phyloP scores from a whole-genome alignment of 163 green algal genomes.

The Scenedesmus sp. region DNA sequence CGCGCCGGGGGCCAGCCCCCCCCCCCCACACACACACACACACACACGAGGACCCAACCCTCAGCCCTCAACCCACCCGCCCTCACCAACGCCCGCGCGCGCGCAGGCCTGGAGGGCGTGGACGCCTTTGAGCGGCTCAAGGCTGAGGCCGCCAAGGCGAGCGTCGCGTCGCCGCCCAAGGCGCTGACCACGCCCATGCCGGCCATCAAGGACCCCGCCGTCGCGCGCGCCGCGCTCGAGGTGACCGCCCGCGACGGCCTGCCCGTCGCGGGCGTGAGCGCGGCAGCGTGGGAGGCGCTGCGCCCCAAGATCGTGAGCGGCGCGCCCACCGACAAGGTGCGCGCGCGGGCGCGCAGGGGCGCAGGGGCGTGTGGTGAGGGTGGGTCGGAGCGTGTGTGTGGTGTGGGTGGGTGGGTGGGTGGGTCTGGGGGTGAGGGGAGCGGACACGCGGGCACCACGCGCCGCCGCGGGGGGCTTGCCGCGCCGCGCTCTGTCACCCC shows the following conservation, averaged over 20 bases:
- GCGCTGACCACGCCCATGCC: slow-evolving; percentile 37
- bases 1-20: too few relatives aligned
- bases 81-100: too few relatives aligned
- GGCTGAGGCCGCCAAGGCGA: slow-evolving; percentile 55
- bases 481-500: too few relatives aligned
- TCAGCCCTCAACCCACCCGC: too few relatives aligned
- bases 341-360: too few relatives aligned
- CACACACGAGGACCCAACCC: too few relatives aligned
- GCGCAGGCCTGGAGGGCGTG: slow-evolving; percentile 39
- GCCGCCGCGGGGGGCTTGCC: too few relatives aligned
- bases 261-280: slow-evolving; percentile 31
- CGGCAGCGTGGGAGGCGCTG: slow-evolving; percentile 33
- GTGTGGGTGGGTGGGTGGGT: too few relatives aligned
- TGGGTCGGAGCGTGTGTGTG: too few relatives aligned
- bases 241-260: slow-evolving; percentile 36
- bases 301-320: slow-evolving; percentile 55
- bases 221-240: slow-evolving; percentile 10
- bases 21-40: background rate
- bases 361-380: too few relatives aligned
- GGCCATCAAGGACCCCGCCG: slow-evolving; percentile 9
- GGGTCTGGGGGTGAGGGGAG: too few relatives aligned
- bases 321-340: slow-evolving; percentile 64
- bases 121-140: slow-evolving; percentile 91
- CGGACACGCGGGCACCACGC: too few relatives aligned
- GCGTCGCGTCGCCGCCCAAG: slow-evolving; percentile 45